These are phyloP conservation scores for Phytophthora aleatoria DNA, from an alignment of 352 stramenopile species.

Conservation along the genomic window DNA sequence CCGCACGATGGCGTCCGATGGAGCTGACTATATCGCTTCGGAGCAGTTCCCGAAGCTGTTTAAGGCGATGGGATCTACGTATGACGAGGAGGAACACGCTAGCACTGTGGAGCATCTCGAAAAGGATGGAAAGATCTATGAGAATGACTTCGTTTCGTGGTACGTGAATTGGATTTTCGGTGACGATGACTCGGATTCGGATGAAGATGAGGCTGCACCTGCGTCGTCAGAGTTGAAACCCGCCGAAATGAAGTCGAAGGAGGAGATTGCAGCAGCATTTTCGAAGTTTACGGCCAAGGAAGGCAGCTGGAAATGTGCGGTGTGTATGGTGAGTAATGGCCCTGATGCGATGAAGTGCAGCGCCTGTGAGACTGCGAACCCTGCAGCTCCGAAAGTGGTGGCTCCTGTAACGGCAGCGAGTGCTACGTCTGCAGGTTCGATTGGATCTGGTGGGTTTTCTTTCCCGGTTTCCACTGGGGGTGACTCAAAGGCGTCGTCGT, in stretches of 20 bases:
- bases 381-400: conserved; percentile 41
- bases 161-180: conserved; percentile 72
- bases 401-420: conserved; percentile 19
- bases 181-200: conserved; percentile 52
- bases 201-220: conserved; percentile 32
- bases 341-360: conserved; percentile 44
- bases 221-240: conserved; percentile 13
- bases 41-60: conserved; percentile 61
- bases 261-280: conserved; percentile 54
- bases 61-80: conserved; percentile 61
- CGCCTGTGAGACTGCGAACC: conserved; percentile 57
- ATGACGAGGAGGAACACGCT: conserved; percentile 58
- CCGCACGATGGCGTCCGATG: conserved; percentile 38
- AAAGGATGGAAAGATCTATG: conserved; percentile 54
- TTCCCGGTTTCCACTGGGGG: conserved; percentile 32
- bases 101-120: conserved; percentile 42
- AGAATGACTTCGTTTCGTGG: conserved; percentile 63
- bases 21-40: conserved; percentile 34
- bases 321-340: conserved; percentile 56
- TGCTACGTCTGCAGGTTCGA: conserved; percentile 38
- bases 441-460: conserved; percentile 43
- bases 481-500: conserved; percentile 31
- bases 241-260: conserved; percentile 53
- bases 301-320: conserved; percentile 63
- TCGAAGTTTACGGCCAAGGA: conserved; percentile 55